These are phyloP conservation scores for Miscanthus sacchariflorus DNA, from an alignment of 202 grass and related monocot genomes.

Conservation along the genomic window DNA sequence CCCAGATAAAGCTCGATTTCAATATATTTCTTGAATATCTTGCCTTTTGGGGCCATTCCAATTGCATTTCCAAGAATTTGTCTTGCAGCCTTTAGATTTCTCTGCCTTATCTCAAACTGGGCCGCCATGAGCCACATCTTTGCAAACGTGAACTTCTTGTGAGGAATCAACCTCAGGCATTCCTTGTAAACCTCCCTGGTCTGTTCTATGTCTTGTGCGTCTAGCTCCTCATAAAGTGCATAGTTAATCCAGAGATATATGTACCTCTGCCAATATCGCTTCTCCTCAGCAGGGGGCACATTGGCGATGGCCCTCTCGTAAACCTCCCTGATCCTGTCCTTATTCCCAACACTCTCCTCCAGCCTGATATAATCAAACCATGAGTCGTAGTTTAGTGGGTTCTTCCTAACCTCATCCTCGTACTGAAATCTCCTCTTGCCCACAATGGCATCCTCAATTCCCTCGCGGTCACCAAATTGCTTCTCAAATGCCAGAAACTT, in stretches of 20 bases:
- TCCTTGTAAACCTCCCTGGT: conserved; percentile 81
- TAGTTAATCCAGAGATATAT: conserved; percentile 96
- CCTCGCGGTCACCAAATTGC: conserved; percentile 83
- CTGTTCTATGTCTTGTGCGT: conserved; percentile 67
- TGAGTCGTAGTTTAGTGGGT: conserved; percentile 83
- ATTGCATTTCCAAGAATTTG: conserved; percentile 88
- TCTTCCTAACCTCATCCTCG: conserved; percentile 92
- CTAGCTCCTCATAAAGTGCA: conserved; percentile 89
- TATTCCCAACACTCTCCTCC: conserved; percentile 85
- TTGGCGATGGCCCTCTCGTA: conserved; percentile 88
- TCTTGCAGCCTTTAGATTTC: conserved; percentile 66
- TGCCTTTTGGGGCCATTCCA: conserved; percentile 85
- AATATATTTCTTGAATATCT: conserved; percentile 97
- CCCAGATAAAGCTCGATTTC: conserved; percentile 87
- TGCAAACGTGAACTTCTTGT: conserved; percentile 85
- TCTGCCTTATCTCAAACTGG: conserved; percentile 82
- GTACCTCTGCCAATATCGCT: conserved; percentile 91
- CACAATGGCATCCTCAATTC: conserved; percentile 90
- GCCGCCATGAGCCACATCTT: conserved; percentile 92
- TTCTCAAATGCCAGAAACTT: conserved; percentile 90
- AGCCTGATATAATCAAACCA: conserved; percentile 97
- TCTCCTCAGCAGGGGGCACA: conserved; percentile 89
- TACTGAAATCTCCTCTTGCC: conserved; percentile 96
- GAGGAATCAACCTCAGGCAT: conserved; percentile 75
- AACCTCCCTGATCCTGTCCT: conserved; percentile 75